phyloP scores from a whole-genome alignment of 2,329 filamentous ascomycete genomes.

The Paracoccidioides lutzii region DNA sequence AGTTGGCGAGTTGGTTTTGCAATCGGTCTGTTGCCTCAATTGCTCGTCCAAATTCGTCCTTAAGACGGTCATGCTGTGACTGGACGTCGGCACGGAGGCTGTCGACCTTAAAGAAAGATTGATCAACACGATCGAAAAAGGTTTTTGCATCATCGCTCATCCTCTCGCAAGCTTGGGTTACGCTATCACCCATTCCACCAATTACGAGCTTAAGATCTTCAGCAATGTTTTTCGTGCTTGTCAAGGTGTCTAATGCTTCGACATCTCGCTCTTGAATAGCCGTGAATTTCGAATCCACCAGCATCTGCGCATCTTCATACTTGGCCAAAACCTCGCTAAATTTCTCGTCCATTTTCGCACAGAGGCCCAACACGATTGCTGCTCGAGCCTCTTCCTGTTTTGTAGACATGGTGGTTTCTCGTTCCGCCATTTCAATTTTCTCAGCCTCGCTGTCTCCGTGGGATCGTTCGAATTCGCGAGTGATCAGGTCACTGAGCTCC shows the following conservation, averaged over 20 bases:
- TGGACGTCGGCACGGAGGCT: constrained; percentile 57
- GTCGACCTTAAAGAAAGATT: constrained; percentile 62
- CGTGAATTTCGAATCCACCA: constrained; percentile 60
- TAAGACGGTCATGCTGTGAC: constrained; percentile 67
- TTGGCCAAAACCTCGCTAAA: constrained; percentile 70
- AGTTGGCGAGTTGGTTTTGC: constrained; percentile 66
- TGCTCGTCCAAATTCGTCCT: constrained; percentile 66
- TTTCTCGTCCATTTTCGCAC: constrained; percentile 57
- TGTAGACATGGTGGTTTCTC: constrained; percentile 40
- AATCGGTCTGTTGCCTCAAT: constrained; percentile 60
- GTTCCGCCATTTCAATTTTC: constrained; percentile 63
- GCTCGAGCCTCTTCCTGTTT: constrained; percentile 49
- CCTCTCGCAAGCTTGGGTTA: constrained; percentile 74
- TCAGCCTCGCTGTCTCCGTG: constrained; percentile 65
- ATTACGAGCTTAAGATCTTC: constrained; percentile 81
- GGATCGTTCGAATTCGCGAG: constrained; percentile 75
- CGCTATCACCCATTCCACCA: constrained; percentile 67
- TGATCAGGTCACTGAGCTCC: constrained; percentile 62
- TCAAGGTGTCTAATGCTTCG: constrained; percentile 60
- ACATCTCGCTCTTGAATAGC: constrained; percentile 60
- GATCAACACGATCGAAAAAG: constrained; percentile 70
- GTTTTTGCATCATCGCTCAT: constrained; percentile 78
- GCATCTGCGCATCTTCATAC: constrained; percentile 71
- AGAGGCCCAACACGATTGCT: constrained; percentile 41
- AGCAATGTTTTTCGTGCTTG: constrained; percentile 62